A percentile compares a stretch with the other conserved stretches of the same genome.
Evolutionary conservation across 2,329 filamentous ascomycete genomes (phyloP).

Genomic region (Aspergillus sp.): DNA sequence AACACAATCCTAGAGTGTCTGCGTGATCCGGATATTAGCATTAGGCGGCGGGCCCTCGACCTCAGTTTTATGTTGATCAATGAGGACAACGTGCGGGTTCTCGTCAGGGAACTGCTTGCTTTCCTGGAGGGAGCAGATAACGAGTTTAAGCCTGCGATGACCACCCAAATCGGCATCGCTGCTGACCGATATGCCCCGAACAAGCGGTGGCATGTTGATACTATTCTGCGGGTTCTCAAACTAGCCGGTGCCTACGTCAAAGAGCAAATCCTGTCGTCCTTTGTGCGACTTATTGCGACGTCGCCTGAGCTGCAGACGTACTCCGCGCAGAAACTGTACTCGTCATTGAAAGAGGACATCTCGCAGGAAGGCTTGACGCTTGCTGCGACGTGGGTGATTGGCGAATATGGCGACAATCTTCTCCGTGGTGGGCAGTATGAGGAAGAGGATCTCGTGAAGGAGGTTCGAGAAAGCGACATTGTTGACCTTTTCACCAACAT

Average conservation of each 20-base stretch:
- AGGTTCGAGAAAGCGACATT: constrained; percentile 79
- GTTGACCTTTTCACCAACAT: constrained; percentile 89
- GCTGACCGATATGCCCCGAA: constrained; percentile 93
- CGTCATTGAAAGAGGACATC: constrained; percentile 86
- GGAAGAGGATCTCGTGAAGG: constrained; percentile 76
- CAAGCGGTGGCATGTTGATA: constrained; percentile 97
- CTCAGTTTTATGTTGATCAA: constrained; percentile 98
- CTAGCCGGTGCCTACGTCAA: constrained; percentile 95
- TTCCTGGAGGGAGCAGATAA: constrained; percentile 97
- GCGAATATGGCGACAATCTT: constrained; percentile 90
- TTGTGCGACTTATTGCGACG: constrained; percentile 89
- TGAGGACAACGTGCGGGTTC: constrained; percentile 84
- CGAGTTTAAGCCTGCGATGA: constrained; percentile 98
- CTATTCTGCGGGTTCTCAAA: constrained; percentile 87
- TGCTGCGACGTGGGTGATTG: constrained; percentile 93
- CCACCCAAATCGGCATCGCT: constrained; percentile 92
- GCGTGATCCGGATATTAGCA: constrained; percentile 95
- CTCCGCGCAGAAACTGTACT: constrained; percentile 88
- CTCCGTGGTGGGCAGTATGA: constrained; percentile 84
- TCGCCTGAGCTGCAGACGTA: constrained; percentile 93
- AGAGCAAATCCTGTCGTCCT: constrained; percentile 93
- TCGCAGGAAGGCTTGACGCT: constrained; percentile 93
- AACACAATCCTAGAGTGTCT: constrained; percentile 97
- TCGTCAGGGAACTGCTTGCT: constrained; percentile 85
- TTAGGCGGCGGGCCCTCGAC: constrained; percentile 86